These are phyloP conservation scores for Escallonia herrerae DNA, from an alignment of 129 eudicot genomes.

Conservation along the genomic window DNA sequence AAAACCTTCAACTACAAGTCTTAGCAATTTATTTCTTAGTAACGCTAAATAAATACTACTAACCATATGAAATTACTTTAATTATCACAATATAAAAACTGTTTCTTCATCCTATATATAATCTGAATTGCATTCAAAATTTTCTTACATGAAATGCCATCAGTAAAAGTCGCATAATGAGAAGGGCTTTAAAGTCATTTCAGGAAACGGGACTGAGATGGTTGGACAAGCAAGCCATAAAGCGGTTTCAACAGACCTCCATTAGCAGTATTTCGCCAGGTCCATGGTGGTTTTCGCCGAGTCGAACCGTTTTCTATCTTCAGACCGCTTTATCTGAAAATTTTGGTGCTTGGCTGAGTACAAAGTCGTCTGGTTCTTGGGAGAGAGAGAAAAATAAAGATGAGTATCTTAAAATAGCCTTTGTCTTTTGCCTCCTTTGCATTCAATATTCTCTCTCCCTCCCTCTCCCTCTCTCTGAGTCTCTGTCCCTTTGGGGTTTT, in stretches of 20 bases:
- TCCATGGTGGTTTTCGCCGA: slow-evolving; percentile 17
- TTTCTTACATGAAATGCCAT: slow-evolving; percentile 2
- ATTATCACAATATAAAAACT: no score
- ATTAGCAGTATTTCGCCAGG: slow-evolving; percentile 1
- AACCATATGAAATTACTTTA: no score
- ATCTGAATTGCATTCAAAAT: no score
- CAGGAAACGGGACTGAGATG: slow-evolving; percentile 7
- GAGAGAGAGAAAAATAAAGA: slow-evolving; percentile 20
- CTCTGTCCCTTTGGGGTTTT: slow-evolving; percentile 11
- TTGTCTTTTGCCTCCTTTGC: slow-evolving; percentile 23
- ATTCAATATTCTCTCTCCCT: slow-evolving; percentile 32
- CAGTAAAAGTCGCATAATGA: not conserved
- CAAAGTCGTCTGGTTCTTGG: slow-evolving; percentile 21
- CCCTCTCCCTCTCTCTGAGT: no score
- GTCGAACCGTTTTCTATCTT: slow-evolving; percentile 8
- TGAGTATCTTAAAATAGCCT: slow-evolving; percentile 11
- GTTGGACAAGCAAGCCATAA: slow-evolving; percentile 19
- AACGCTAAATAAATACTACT: no score
- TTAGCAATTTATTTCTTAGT: no score
- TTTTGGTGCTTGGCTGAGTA: not conserved
- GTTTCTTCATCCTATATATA: no score
- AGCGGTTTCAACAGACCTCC: slow-evolving; percentile 11
- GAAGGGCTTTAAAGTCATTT: slow-evolving; percentile 9
- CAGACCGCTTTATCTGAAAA: slow-evolving; percentile 22
- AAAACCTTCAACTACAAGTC: no score